A percentile compares a stretch with the other conserved stretches of the same genome.
These are phyloP conservation scores for Leccinum subrobustum DNA, from an alignment of 1,284 basidiomycete species.

Conservation along the genomic window DNA sequence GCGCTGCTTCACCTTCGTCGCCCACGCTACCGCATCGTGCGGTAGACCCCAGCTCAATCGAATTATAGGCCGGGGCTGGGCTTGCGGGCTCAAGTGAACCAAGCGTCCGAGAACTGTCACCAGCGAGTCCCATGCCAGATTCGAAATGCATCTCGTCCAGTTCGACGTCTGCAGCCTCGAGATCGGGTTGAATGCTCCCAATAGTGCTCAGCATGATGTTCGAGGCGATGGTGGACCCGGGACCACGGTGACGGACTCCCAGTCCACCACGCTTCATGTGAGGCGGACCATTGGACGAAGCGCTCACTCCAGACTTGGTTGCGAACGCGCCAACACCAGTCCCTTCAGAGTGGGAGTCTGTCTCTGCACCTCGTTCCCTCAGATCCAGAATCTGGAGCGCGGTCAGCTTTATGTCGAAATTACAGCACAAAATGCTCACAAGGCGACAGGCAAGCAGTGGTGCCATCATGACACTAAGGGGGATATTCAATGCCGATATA, in stretches of 20 bases:
- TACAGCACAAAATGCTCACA: conserved; percentile 35
- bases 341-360: conserved; percentile 65
- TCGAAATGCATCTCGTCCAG: conserved; percentile 50
- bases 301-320: conserved; percentile 51
- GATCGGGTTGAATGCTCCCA: conserved; percentile 58
- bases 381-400: conserved; percentile 64
- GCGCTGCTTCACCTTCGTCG: conserved; percentile 26
- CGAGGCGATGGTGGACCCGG: conserved; percentile 46
- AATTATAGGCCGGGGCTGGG: conserved; percentile 53
- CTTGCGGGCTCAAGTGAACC: conserved; percentile 36
- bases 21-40: conserved; percentile 38
- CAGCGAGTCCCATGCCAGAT: conserved; percentile 36
- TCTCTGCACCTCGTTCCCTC: conserved; percentile 72
- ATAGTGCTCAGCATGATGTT: conserved; percentile 69
- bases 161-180: conserved; percentile 55
- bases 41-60: conserved; percentile 47
- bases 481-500: conserved; percentile 81
- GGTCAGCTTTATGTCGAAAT: conserved; percentile 5
- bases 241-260: conserved; percentile 37
- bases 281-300: conserved; percentile 48
- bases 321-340: conserved; percentile 60
- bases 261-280: conserved; percentile 32
- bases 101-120: conserved; percentile 34
- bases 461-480: conserved; percentile 82
- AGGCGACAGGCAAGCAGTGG: conserved; percentile 75